Conservation (phyloP, 768 basidiomycete genomes). For the Boletellus sp. region DNA sequence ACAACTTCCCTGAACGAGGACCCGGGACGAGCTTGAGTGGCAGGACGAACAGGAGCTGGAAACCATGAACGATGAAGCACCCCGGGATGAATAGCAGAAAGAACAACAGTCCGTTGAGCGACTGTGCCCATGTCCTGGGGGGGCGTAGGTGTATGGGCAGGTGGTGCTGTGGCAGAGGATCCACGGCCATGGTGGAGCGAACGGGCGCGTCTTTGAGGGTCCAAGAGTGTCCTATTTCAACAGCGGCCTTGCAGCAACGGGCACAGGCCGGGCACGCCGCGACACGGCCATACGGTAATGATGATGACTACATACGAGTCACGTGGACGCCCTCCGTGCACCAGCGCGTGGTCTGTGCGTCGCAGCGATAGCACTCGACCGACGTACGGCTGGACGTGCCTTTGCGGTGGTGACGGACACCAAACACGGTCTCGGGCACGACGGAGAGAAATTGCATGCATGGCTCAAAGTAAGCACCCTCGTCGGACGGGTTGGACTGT, state of each 20-base stretch:
- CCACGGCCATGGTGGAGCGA: slow-evolving; percentile 19
- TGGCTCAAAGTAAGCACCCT: no score
- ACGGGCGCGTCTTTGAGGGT: slow-evolving; percentile 1
- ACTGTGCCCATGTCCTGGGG: slow-evolving; percentile 50
- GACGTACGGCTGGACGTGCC: no score
- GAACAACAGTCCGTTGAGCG: slow-evolving; percentile 49
- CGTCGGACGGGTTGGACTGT: no score
- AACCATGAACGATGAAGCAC: slow-evolving; percentile 64
- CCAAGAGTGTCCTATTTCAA: slow-evolving; percentile 13
- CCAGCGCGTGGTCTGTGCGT: no score
- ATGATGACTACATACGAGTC: slow-evolving; percentile 17
- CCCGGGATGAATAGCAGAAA: slow-evolving; percentile 56
- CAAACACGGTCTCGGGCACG: no score
- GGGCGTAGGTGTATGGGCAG: slow-evolving; percentile 55
- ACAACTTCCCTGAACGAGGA: slow-evolving; percentile 48
- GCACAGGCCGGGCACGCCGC: not conserved
- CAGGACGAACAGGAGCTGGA: slow-evolving; percentile 69
- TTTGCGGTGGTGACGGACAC: no score
- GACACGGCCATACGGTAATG: no score
- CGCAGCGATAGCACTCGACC: no score
- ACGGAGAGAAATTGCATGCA: no score
- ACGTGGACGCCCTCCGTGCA: no score
- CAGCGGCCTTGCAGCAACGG: not conserved
- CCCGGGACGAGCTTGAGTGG: slow-evolving; percentile 67
- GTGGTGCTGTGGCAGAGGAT: slow-evolving; percentile 31